Conservation (phyloP, 805 yeast species). For the Saturnispora galanensis region DNA sequence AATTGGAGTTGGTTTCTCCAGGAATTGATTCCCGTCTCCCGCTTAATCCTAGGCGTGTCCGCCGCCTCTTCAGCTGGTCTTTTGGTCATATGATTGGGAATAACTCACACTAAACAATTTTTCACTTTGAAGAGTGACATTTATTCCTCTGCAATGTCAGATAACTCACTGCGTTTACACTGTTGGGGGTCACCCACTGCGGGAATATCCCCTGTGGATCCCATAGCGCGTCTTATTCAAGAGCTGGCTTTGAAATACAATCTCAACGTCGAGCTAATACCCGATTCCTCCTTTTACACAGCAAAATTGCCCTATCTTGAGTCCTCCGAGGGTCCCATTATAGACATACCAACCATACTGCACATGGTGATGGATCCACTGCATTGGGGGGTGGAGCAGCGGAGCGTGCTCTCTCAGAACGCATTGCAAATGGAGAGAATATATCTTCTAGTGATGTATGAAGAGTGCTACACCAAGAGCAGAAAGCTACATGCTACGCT, state of each 20-base stretch:
- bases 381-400: background rate
- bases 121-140: background rate
- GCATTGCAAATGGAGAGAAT: conserved; percentile 1
- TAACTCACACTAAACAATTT: too few relatives aligned
- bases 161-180: background rate
- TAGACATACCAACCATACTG: conserved; percentile 2
- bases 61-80: background rate
- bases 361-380: background rate
- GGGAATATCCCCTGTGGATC: conserved; percentile 1
- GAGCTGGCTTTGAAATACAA: background rate
- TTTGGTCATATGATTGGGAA: conserved; percentile 22
- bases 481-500: conserved; percentile 1
- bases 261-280: conserved; percentile 4
- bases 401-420: background rate
- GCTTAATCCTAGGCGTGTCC: conserved; percentile 54
- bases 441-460: conserved; percentile 3
- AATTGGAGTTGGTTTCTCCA: conserved; percentile 35
- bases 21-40: conserved; percentile 34
- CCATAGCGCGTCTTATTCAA: background rate
- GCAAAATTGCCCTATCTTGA: conserved; percentile 6
- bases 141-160: background rate
- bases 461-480: conserved; percentile 3
- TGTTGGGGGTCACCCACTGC: conserved; percentile 5
- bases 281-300: conserved; percentile 7
- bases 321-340: conserved; percentile 1